A percentile compares a stretch with the other conserved stretches of the same genome.
These are phyloP conservation scores for Epichloe typhina DNA, from an alignment of 2,329 filamentous ascomycete species.

Conservation along the genomic window DNA sequence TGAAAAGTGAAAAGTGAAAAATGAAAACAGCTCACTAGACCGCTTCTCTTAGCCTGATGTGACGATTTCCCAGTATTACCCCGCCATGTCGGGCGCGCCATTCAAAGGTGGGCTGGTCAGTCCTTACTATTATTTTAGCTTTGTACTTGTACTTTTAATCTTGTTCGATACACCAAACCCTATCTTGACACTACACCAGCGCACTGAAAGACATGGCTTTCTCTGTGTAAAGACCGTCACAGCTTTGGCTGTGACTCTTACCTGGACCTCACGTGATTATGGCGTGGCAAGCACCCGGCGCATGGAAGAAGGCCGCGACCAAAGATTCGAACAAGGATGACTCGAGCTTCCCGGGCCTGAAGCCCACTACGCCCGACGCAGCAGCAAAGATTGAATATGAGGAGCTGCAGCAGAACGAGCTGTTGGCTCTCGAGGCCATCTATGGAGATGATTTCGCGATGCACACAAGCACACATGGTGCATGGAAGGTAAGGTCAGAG, in stretches of 20 bases:
- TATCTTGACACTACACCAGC: neutral
- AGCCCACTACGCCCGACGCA: constrained; percentile 27
- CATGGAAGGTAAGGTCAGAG: constrained; percentile 61
- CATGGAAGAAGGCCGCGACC: constrained; percentile 35
- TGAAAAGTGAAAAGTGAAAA: too few relatives aligned
- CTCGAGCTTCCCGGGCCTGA: constrained; percentile 39
- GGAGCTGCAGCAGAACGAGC: constrained; percentile 77
- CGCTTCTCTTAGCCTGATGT: neutral
- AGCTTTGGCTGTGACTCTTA: constrained; percentile 40
- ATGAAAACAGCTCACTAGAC: too few relatives aligned
- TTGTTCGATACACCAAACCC: neutral
- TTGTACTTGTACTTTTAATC: neutral
- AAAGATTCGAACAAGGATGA: constrained; percentile 29
- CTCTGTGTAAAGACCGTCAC: constrained; percentile 30
- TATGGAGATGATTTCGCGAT: constrained; percentile 80
- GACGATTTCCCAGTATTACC: neutral
- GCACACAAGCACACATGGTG: constrained; percentile 54
- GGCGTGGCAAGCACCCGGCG: constrained; percentile 37
- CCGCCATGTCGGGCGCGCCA: neutral
- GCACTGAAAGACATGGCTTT: constrained; percentile 26
- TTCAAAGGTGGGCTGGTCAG: neutral
- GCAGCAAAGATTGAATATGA: constrained; percentile 52
- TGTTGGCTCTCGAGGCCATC: constrained; percentile 74
- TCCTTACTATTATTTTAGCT: neutral
- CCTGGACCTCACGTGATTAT: constrained; percentile 26